Evolutionary conservation across 352 stramenopile genomes (phyloP).

Genomic region (Phytophthora fragariaefolia): DNA sequence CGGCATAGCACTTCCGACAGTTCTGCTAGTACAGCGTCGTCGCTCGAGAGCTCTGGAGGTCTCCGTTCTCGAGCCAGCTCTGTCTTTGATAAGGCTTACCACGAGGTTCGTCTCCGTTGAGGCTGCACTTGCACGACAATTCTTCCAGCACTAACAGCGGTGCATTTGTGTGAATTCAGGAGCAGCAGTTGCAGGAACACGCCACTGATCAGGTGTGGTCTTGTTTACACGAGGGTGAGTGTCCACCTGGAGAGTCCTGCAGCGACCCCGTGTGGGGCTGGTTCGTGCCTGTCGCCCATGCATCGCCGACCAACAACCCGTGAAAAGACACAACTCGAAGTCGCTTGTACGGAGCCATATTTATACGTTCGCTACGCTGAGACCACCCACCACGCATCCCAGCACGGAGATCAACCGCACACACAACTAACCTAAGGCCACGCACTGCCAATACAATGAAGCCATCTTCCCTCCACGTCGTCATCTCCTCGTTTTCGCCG

Average conservation of each 20-base stretch:
- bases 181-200: conserved; percentile 27
- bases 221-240: conserved; percentile 44
- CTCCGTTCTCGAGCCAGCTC: conserved; percentile 49
- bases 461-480: conserved; percentile 13
- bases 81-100: conserved; percentile 46
- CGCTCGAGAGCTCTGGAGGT: conserved; percentile 28
- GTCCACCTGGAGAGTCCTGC: conserved; percentile 42
- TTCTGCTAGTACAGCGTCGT: conserved; percentile 40
- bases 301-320: conserved; percentile 29
- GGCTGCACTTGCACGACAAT: not conserved
- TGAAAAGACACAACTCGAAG: conserved; percentile 11
- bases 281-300: conserved; percentile 47
- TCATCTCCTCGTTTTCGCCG: conserved; percentile 17
- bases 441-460: not conserved
- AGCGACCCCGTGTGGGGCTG: conserved; percentile 72
- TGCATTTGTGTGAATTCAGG: conserved; percentile 16
- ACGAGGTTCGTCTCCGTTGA: conserved; percentile 34
- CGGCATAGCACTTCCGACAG: conserved; percentile 31
- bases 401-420: not conserved
- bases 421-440: conserved; percentile 1
- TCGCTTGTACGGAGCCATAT: conserved; percentile 26
- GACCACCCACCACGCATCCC: not conserved
- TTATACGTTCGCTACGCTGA: conserved; percentile 27
- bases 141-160: too few species aligned
- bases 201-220: conserved; percentile 31